Conservation (phyloP, 805 yeast genomes). For the Yarrowia sp. region DNA sequence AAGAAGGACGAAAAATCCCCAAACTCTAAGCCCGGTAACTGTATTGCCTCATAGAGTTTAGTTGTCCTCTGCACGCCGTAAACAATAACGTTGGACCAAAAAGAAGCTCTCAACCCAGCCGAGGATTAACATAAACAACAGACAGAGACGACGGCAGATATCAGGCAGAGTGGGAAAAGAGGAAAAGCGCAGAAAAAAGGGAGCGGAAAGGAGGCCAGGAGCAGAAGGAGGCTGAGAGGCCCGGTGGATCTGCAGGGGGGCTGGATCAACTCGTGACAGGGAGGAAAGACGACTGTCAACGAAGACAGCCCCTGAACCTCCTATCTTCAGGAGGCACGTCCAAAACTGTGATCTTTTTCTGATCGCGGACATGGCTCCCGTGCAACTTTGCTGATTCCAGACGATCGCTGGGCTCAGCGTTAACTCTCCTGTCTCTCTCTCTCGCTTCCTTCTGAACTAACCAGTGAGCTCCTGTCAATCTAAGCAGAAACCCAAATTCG, state of each 20-base stretch:
- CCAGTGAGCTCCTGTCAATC: constrained; percentile 19
- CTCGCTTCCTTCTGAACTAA: neutral
- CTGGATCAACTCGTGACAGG: constrained; percentile 11
- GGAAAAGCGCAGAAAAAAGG: neutral
- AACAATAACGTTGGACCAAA: constrained; percentile 22
- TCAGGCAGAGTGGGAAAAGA: neutral
- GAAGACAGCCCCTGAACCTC: no score
- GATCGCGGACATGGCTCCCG: constrained; percentile 13
- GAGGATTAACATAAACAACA: constrained; percentile 11
- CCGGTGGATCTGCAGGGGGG: constrained; percentile 25
- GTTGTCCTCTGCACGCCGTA: constrained; percentile 9
- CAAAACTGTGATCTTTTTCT: no score
- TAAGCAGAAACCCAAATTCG: neutral
- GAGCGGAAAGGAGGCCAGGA: constrained; percentile 14
- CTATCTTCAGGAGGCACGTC: no score
- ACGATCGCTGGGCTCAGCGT: neutral
- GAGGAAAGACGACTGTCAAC: no score
- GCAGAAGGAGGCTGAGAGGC: neutral
- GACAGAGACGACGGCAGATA: constrained; percentile 1
- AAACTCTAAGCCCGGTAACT: constrained; percentile 1
- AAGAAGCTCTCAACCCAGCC: constrained; percentile 19
- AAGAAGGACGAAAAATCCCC: constrained; percentile 3
- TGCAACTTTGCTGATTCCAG: constrained; percentile 11
- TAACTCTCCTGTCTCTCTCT: neutral
- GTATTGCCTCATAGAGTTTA: neutral